These are phyloP conservation scores for Penicillium janthinellum DNA, from an alignment of 2,329 filamentous ascomycete species.

Conservation along the genomic window DNA sequence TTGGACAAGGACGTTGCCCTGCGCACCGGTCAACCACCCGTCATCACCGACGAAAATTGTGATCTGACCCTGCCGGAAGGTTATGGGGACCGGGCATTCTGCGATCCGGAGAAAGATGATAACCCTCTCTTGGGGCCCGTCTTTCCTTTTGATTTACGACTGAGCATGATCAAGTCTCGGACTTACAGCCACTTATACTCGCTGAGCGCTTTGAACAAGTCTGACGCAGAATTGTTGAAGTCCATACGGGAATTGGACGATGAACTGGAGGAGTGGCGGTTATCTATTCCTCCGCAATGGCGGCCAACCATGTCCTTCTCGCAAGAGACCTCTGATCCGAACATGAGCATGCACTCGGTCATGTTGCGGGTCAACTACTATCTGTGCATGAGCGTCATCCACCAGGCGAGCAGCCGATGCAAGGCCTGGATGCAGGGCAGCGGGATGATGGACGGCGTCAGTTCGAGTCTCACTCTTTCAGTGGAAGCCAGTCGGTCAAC, in stretches of 20 bases:
- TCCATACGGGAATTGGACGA: conserved; percentile 61
- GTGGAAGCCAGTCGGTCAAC: conserved; percentile 61
- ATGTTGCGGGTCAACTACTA: conserved; percentile 59
- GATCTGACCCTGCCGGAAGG: conserved; percentile 53
- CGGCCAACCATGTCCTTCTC: conserved; percentile 53
- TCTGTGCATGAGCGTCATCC: conserved; percentile 58
- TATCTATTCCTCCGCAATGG: conserved; percentile 49
- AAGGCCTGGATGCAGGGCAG: conserved; percentile 42
- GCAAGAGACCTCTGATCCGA: conserved; percentile 32
- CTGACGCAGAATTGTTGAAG: conserved; percentile 57
- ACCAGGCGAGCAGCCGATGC: conserved; percentile 57
- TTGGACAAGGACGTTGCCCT: conserved; percentile 60
- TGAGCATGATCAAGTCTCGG: conserved; percentile 57
- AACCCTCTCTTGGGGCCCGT: conserved; percentile 27
- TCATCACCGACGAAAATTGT: conserved; percentile 55
- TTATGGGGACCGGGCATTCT: conserved; percentile 39
- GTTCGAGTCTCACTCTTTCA: conserved; percentile 56
- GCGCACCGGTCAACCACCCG: conserved; percentile 56
- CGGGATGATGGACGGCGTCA: conserved; percentile 49
- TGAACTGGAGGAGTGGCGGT: conserved; percentile 58
- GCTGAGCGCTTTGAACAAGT: conserved; percentile 50
- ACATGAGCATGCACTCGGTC: conserved; percentile 52
- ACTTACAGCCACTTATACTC: conserved; percentile 55
- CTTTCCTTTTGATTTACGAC: conserved; percentile 53
- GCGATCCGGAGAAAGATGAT: conserved; percentile 25